Conservation (phyloP, 306 rosid species). For the Adenanthera pavonina region DNA sequence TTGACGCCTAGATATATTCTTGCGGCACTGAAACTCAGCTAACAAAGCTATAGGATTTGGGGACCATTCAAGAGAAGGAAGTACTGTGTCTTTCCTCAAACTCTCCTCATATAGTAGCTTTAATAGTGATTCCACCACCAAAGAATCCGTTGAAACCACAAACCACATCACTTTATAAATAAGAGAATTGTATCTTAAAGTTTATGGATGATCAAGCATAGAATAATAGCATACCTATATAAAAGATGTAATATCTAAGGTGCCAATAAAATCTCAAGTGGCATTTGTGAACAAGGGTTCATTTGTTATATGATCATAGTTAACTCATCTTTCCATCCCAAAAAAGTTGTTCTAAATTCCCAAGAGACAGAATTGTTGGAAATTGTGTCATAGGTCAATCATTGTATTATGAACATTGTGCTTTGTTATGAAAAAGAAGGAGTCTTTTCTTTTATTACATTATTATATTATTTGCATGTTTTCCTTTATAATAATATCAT, state of each 20-base stretch:
- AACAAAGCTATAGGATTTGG: conserved; percentile 96
- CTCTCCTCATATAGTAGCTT: conserved; percentile 98
- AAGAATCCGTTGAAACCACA: conserved; percentile 85
- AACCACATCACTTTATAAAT: conserved; percentile 15
- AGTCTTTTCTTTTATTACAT: too few relatives aligned
- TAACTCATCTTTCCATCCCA: too few relatives aligned
- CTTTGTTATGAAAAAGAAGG: too few relatives aligned
- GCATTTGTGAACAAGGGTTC: conserved; percentile 94
- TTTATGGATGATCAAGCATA: not conserved
- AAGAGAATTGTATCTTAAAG: conserved; percentile 17
- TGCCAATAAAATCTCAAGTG: conserved; percentile 95
- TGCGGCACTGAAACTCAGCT: conserved; percentile 96
- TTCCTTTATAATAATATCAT: too few relatives aligned
- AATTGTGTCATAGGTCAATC: too few relatives aligned
- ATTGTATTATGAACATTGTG: too few relatives aligned
- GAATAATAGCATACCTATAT: conserved; percentile 68
- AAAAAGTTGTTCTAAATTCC: too few relatives aligned
- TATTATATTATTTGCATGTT: too few relatives aligned
- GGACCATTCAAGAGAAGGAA: conserved; percentile 99
- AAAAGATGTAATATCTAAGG: conserved; percentile 98
- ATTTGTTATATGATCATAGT: too few relatives aligned
- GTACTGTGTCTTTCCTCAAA: conserved; percentile 97
- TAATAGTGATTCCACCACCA: conserved; percentile 91
- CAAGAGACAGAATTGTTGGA: too few relatives aligned
- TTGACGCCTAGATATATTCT: conserved; percentile 86